These are phyloP conservation scores for Mallotus nudiflorus DNA, from an alignment of 345 rosid genomes.

Conservation along the genomic window DNA sequence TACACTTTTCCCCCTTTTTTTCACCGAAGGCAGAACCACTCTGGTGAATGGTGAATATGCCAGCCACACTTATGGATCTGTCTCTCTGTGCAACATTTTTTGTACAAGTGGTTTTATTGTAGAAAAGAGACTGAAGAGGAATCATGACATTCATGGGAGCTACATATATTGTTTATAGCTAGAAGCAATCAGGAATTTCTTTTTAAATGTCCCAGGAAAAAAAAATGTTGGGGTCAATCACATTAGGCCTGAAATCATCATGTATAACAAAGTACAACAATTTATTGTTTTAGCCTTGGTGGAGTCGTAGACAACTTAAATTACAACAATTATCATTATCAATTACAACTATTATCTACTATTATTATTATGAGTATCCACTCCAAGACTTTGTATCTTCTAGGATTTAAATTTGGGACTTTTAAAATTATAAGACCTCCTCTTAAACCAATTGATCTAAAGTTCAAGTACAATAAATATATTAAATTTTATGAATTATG, in stretches of 20 bases:
- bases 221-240: not conserved
- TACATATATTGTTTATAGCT: not conserved
- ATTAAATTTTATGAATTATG: too few species aligned
- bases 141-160: conserved; percentile 28
- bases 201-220: conserved; percentile 28
- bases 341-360: too few species aligned
- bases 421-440: too few species aligned
- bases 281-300: too few species aligned
- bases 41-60: conserved; percentile 5
- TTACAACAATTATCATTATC: not conserved
- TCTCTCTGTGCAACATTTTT: not conserved
- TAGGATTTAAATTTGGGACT: too few species aligned
- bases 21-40: conserved; percentile 5
- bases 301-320: too few species aligned
- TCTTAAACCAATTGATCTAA: too few species aligned
- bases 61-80: conserved; percentile 3
- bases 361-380: too few species aligned
- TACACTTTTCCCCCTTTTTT: not conserved
- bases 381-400: too few species aligned
- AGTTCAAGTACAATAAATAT: too few species aligned
- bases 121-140: conserved; percentile 12
- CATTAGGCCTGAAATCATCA: not conserved
- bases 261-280: not conserved
- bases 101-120: conserved; percentile 4
- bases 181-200: conserved; percentile 9